Conservation (phyloP, 2,329 filamentous ascomycete species). For the Fusarium sp. region DNA sequence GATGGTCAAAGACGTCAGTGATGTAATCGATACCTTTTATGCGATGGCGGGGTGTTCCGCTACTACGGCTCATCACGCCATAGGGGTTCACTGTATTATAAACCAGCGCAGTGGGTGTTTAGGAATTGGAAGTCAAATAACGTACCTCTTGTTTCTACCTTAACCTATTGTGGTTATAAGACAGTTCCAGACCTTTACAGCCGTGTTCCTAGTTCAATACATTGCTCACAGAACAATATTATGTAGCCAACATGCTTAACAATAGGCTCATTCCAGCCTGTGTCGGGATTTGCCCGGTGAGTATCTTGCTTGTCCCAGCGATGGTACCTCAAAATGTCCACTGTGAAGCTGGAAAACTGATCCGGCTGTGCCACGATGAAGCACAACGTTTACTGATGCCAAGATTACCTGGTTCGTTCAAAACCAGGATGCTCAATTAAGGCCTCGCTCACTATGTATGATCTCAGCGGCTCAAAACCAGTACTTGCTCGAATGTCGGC, state of each 20-base stretch:
- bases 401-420: not conserved
- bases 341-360: not conserved
- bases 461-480: not conserved
- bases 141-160: not conserved
- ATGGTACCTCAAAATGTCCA: not conserved
- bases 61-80: slow-evolving; percentile 11
- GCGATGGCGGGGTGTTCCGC: slow-evolving; percentile 21
- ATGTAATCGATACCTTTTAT: slow-evolving; percentile 32
- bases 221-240: not conserved
- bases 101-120: not conserved
- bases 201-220: not conserved
- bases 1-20: slow-evolving; percentile 18
- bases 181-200: not conserved
- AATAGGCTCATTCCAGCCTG: slow-evolving; percentile 2
- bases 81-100: slow-evolving; percentile 2
- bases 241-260: slow-evolving; percentile 13
- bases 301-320: not conserved
- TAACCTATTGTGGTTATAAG: not conserved
- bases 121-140: not conserved
- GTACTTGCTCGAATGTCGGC: not conserved
- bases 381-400: not conserved
- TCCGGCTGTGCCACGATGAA: not conserved
- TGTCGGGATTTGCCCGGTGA: not conserved
- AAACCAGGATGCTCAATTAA: not conserved
- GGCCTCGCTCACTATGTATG: not conserved